Percentiles rank a stretch among this genome's conserved stretches.
phyloP scores from a whole-genome alignment of 495 filamentous ascomycete species.

The Cetradonia linearis region DNA sequence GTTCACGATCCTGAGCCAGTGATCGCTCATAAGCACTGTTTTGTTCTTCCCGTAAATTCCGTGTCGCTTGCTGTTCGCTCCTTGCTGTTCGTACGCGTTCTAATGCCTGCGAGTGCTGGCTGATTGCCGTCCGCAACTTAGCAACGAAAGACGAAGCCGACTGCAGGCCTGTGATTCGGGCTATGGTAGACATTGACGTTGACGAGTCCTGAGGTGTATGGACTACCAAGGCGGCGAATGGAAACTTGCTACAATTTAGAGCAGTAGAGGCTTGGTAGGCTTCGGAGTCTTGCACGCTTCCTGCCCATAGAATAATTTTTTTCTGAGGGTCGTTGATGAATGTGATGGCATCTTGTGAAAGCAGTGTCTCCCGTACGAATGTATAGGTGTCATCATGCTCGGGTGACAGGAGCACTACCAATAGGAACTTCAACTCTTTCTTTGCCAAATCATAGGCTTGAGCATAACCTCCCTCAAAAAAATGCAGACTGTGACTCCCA shows the following conservation, averaged over 20 bases:
- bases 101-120: constrained; percentile 58
- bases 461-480: constrained; percentile 79
- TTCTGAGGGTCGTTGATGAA: constrained; percentile 64
- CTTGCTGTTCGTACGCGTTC: constrained; percentile 56
- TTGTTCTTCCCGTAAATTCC: constrained; percentile 71
- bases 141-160: constrained; percentile 55
- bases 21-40: constrained; percentile 88
- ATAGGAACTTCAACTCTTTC: constrained; percentile 76
- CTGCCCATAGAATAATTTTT: constrained; percentile 80
- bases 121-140: constrained; percentile 58
- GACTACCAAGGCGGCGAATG: constrained; percentile 72
- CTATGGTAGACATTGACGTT: constrained; percentile 76
- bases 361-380: constrained; percentile 76
- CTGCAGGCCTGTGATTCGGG: constrained; percentile 60
- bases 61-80: constrained; percentile 64
- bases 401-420: constrained; percentile 75
- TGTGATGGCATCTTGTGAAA: constrained; percentile 58
- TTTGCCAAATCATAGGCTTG: constrained; percentile 83
- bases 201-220: constrained; percentile 73
- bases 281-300: constrained; percentile 83
- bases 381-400: constrained; percentile 84
- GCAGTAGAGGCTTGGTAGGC: constrained; percentile 81
- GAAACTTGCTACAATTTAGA: constrained; percentile 79
- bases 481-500: constrained; percentile 55
- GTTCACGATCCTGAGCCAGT: constrained; percentile 75